A percentile compares a stretch with the other conserved stretches of the same genome.
Evolutionary conservation across 2,329 filamentous ascomycete genomes (phyloP).

Genomic region (Diaporthe sp.): DNA sequence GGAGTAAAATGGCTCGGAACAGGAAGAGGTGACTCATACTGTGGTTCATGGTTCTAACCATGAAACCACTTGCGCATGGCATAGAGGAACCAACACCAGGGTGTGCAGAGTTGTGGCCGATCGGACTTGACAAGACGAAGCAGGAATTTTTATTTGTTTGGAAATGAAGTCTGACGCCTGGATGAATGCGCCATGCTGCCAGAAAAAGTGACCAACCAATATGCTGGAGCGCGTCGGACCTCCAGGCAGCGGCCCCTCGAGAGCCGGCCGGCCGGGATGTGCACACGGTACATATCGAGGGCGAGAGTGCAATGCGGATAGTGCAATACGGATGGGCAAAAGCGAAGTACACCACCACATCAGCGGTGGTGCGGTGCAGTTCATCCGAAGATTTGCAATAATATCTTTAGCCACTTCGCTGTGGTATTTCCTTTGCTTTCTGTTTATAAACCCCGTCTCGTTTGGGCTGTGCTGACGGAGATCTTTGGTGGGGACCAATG

Average conservation of each 20-base stretch:
- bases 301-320: too few species aligned
- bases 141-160: too few species aligned
- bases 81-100: too few species aligned
- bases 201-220: neutral
- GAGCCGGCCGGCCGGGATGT: too few species aligned
- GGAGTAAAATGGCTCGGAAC: too few species aligned
- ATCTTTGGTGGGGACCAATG: too few species aligned
- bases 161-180: neutral
- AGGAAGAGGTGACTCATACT: too few species aligned
- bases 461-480: neutral
- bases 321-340: conserved; percentile 7
- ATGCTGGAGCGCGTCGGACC: neutral
- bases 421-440: neutral
- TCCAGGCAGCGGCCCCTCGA: neutral
- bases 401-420: conserved; percentile 28
- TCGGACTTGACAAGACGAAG: too few species aligned
- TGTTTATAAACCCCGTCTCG: neutral
- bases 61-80: too few species aligned
- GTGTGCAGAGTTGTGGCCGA: too few species aligned
- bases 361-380: neutral
- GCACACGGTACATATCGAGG: too few species aligned
- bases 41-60: too few species aligned
- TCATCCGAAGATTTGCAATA: neutral
- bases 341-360: conserved; percentile 29
- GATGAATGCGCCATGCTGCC: conserved; percentile 7